Evolutionary conservation across 352 stramenopile species (phyloP), one percentile per base, ranked within the genome.

Genomic region (Phytophthora megakarya): DNA sequence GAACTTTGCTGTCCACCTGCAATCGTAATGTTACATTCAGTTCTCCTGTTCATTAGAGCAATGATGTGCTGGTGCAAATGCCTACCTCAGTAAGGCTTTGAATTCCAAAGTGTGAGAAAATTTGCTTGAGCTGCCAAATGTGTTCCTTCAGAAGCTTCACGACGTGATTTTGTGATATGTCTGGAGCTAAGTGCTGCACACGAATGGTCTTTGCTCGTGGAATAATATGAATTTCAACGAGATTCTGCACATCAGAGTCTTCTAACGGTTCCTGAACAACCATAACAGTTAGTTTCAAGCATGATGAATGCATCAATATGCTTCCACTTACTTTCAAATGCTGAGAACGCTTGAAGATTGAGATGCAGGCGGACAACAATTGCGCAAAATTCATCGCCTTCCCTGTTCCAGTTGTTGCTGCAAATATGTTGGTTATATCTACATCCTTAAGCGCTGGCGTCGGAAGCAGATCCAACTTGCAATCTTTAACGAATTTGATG

Each of bases 121-220:
- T 83, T 28, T 93, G 84, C 49, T 90, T 89, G 53, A 93, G 51
- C 11, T 78, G 77, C 84, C 84, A 93, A 15, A 91, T 73, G 19
- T 88, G 65, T 22, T 90, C 77, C 11, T 65, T 80, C 21, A 93
- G 52, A 16, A 93, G 73, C 53, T 89, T 86, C 61, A 90, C 72
- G 13, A 93, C 84, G 55, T 91, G 81, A 5, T 52, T 52, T 48
- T 89, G 81, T 3, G 81, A 89, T 13, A 91, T 67, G 44, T 93
- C 84, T 0, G 84, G 84, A 1, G 81, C 84, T 9, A 93, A 65
- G 13, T 84, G 80, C 42, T 91, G 81, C 5, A 78, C 73, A 15
- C 67, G 58, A 21, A 93, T 90, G n/a, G 18, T 60, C 16, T 86
- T 84, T 8, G 80, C 81, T 22, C 75, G 62, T 7, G 80, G 47